Conservation (phyloP, 2,329 filamentous ascomycete species). For the Penicillium crustosum region DNA sequence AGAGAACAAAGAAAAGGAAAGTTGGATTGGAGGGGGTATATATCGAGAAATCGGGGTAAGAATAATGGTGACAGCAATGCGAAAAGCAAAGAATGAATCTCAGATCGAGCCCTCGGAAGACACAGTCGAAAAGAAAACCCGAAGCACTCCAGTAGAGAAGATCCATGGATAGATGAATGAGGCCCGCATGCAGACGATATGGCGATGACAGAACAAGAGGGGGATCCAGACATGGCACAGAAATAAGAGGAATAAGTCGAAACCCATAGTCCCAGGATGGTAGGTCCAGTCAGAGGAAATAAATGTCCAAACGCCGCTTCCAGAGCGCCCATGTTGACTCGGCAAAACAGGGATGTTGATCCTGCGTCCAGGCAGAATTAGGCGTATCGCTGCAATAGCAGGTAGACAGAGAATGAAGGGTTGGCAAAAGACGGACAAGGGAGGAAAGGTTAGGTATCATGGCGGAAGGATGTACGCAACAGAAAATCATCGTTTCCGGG, state of each 20-base stretch:
- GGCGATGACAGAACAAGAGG: not conserved
- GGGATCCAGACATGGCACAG: not conserved
- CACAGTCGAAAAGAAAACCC: not conserved
- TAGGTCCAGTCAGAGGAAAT: not conserved
- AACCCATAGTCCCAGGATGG: not conserved
- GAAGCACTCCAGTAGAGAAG: not conserved
- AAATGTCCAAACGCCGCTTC: conserved; percentile 21
- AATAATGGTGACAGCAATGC: conserved; percentile 15
- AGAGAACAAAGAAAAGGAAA: conserved; percentile 8
- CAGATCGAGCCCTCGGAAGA: not conserved
- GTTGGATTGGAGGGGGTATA: conserved; percentile 26
- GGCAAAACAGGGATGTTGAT: conserved; percentile 5
- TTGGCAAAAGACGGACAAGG: not conserved
- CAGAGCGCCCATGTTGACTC: conserved; percentile 16
- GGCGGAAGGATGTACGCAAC: not conserved
- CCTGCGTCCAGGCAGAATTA: conserved; percentile 19
- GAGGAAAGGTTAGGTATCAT: not conserved
- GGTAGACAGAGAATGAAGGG: not conserved
- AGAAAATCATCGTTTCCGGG: not conserved
- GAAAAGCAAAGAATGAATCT: not conserved
- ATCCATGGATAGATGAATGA: not conserved
- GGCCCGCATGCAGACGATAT: not conserved
- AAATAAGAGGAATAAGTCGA: not conserved
- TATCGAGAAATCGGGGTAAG: conserved; percentile 14
- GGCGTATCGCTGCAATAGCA: conserved; percentile 9